Conservation (phyloP, 192 early-diverging fungal species). For the Entomortierella chlamydospora region DNA sequence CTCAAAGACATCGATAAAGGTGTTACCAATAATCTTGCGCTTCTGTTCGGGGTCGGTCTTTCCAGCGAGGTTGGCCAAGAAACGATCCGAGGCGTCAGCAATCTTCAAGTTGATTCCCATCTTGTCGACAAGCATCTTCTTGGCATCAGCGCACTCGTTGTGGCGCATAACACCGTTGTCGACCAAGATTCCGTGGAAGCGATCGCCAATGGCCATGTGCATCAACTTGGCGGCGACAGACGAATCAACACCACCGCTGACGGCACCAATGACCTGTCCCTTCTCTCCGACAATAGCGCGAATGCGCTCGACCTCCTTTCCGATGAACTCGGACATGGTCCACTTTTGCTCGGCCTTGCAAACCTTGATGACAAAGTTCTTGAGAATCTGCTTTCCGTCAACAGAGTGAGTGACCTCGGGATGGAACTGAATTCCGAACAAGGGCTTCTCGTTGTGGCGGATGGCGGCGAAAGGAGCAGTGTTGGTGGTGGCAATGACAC, state of each 20-base stretch:
- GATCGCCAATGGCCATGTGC: conserved; percentile 97
- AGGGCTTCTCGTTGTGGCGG: conserved; percentile 79
- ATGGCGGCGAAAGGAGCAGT: conserved; percentile 94
- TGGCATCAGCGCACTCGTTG: conserved; percentile 91
- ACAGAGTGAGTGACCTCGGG: conserved; percentile 99
- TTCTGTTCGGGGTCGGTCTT: conserved; percentile 96
- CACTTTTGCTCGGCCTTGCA: conserved; percentile 88
- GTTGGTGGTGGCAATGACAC: conserved; percentile 83
- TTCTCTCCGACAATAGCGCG: conserved; percentile 88
- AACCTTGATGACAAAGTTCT: conserved; percentile 95
- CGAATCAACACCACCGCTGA: conserved; percentile 96
- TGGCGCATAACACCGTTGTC: conserved; percentile 99
- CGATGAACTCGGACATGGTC: conserved; percentile 97
- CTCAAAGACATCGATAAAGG: conserved; percentile 99
- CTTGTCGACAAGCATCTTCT: conserved; percentile 86
- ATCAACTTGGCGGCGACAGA: conserved; percentile 97
- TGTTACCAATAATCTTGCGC: conserved; percentile 99
- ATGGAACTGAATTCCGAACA: conserved; percentile 99
- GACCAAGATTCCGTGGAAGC: conserved; percentile 98
- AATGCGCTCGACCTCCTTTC: conserved; percentile 97
- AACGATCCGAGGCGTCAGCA: conserved; percentile 87
- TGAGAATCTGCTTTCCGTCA: conserved; percentile 82
- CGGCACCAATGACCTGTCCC: conserved; percentile 96
- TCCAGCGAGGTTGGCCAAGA: conserved; percentile 88
- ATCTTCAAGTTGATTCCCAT: conserved; percentile 97